Evolutionary conservation across 768 basidiomycete species (phyloP).

Genomic region (Suillus cothurnatus): DNA sequence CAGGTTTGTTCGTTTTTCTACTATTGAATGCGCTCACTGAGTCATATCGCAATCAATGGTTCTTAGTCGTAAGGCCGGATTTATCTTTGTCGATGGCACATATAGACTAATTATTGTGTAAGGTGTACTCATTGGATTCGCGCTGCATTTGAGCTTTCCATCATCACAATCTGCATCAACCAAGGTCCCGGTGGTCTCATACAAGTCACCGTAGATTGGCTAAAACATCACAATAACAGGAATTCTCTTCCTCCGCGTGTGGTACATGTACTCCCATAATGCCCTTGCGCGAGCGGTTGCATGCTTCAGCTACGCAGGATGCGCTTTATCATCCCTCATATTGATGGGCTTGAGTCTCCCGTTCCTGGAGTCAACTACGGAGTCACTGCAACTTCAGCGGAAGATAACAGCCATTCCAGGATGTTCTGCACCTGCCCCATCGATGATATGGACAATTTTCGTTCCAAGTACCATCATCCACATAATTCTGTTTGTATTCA

Average conservation of each 20-base stretch:
- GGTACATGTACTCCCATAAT: slow-evolving; percentile 15
- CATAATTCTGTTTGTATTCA: slow-evolving; percentile 11
- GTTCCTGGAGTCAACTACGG: background rate
- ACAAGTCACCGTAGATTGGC: background rate
- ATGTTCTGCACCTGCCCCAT: slow-evolving; percentile 10
- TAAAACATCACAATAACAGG: background rate
- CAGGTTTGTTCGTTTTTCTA: slow-evolving; percentile 1
- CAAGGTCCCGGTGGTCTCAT: slow-evolving; percentile 7
- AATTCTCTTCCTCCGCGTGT: slow-evolving; percentile 16
- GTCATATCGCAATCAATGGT: background rate
- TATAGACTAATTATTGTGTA: background rate
- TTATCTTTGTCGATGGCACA: background rate
- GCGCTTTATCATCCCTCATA: slow-evolving; percentile 1
- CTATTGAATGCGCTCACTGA: background rate
- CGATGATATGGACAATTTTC: slow-evolving; percentile 10
- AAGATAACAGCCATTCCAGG: background rate
- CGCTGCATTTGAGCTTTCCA: slow-evolving; percentile 8
- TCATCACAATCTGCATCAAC: slow-evolving; percentile 10
- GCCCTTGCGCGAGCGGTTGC: background rate
- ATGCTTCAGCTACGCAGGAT: slow-evolving; percentile 10
- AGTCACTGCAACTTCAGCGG: background rate
- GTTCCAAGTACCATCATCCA: slow-evolving; percentile 11
- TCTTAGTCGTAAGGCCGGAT: background rate
- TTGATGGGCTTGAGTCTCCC: background rate
- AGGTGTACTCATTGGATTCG: slow-evolving; percentile 11